Evolutionary conservation across 2,329 filamentous ascomycete species (phyloP), one percentile per base, ranked within the genome.

Genomic region (Diaporthe sp.): DNA sequence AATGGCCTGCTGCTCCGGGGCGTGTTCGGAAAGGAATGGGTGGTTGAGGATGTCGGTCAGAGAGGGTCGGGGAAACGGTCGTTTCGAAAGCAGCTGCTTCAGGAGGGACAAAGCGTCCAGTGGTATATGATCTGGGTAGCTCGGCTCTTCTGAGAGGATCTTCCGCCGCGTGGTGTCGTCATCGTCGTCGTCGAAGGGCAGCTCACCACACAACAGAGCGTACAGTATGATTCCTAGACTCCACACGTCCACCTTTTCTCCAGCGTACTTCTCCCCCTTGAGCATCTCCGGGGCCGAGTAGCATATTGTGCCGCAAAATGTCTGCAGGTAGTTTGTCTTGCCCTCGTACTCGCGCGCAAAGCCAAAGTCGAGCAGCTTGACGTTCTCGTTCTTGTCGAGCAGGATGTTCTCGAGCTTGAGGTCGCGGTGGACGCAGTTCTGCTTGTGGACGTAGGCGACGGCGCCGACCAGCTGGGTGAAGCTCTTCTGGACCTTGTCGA

Each of bases 231-330:
- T 93, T 17, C 95, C 94, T 77, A 97, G 82, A 80, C 95, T 97
- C 95, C 95, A 99, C 6, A 99, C 95, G 81, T 99, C 97, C 66
- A 99, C 96, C 86, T 98, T 98, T 86, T 98, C 95, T 35, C 95
- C 96, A 0, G 96, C 97, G 82, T 99, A 99, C 83, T 97, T 98
- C 83, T 99, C 97, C 52, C 96, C 97, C 83, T 97, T 98, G 54
- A 99, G 89, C 97, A 99, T 99, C 84, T 99, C 97, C 2, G 97
- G 97, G 3, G 97, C 97, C 72, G 95, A 98, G 84, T 99, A 99
- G 85, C 96, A 98, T 77, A 99, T 93, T 0, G 97, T 99, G 7
- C 97, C 97, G 82, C 97, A 99, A 84, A 98, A 99, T 1, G 97
- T 99, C 84, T 98, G 96, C 72, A 99, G 86, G 81, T 98, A 96